A percentile compares a stretch with the other conserved stretches of the same genome.
phyloP scores from a whole-genome alignment of 2,329 filamentous ascomycete species.

The Juglanconis oblonga region DNA sequence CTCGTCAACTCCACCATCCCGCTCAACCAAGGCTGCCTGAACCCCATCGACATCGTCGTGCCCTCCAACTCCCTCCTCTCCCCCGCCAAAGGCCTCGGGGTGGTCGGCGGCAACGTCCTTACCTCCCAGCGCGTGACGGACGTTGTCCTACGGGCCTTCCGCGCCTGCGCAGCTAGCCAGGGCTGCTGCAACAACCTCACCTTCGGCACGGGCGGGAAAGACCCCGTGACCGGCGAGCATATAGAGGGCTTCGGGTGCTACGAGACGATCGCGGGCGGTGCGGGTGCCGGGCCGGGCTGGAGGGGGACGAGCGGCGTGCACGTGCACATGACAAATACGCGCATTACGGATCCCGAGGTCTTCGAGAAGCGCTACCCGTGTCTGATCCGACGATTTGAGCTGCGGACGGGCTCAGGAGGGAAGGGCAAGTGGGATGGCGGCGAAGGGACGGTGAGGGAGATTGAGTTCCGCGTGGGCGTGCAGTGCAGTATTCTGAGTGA shows the following conservation, averaged over 20 bases:
- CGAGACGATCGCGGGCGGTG: slow-evolving; percentile 33
- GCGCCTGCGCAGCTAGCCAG: slow-evolving; percentile 24
- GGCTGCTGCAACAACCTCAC: slow-evolving; percentile 31
- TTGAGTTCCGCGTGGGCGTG: slow-evolving; percentile 68
- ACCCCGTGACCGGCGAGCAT: slow-evolving; percentile 25
- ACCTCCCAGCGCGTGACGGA: slow-evolving; percentile 31
- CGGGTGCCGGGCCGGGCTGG: slow-evolving; percentile 30
- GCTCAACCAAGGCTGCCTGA: slow-evolving; percentile 34
- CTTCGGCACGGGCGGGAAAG: slow-evolving; percentile 30
- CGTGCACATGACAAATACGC: slow-evolving; percentile 36
- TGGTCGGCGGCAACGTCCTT: slow-evolving; percentile 59
- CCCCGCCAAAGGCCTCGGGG: slow-evolving; percentile 25
- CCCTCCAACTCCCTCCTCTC: slow-evolving; percentile 31
- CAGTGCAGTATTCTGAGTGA: slow-evolving; percentile 70
- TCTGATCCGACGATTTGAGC: slow-evolving; percentile 29
- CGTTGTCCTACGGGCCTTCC: slow-evolving; percentile 28
- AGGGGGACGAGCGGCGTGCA: slow-evolving; percentile 29
- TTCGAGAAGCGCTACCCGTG: slow-evolving; percentile 33
- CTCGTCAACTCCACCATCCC: slow-evolving; percentile 32
- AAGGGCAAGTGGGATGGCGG: slow-evolving; percentile 52
- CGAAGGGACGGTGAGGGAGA: slow-evolving; percentile 66
- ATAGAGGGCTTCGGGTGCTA: slow-evolving; percentile 32
- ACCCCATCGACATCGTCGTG: slow-evolving; percentile 29
- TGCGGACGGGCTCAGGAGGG: slow-evolving; percentile 25
- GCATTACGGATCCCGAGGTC: slow-evolving; percentile 35